Evolutionary conservation across 352 stramenopile genomes (phyloP).

Genomic region (Globisporangium acanthophoron): DNA sequence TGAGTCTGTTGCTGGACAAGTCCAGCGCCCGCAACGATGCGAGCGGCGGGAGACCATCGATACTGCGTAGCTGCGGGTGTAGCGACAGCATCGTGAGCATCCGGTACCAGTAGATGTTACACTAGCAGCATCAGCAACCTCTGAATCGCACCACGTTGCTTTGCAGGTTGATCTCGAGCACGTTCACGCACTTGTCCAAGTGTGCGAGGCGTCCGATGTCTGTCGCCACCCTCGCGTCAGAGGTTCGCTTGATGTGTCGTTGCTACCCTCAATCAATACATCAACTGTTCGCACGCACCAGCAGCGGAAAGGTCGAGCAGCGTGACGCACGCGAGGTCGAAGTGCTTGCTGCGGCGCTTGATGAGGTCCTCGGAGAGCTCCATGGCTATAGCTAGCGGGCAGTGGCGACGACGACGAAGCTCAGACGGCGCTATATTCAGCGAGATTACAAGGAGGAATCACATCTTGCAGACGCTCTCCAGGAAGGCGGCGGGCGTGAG

Average conservation of each 20-base stretch:
- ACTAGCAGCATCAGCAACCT: background rate
- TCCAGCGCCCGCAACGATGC: constrained; percentile 36
- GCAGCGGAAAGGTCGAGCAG: constrained; percentile 54
- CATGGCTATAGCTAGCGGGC: constrained; percentile 19
- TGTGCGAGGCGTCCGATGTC: constrained; percentile 26
- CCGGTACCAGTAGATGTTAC: no score
- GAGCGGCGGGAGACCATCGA: constrained; percentile 43
- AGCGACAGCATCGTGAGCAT: background rate
- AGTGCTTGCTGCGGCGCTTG: constrained; percentile 72
- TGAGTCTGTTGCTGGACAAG: constrained; percentile 41
- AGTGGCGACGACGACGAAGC: background rate
- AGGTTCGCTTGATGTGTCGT: no score
- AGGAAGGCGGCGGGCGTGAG: constrained; percentile 1
- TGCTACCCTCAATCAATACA: background rate
- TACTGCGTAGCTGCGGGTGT: constrained; percentile 26
- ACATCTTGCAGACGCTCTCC: background rate
- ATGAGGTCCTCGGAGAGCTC: constrained; percentile 58
- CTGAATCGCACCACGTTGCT: constrained; percentile 38
- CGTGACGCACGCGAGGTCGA: constrained; percentile 62
- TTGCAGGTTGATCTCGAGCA: constrained; percentile 51
- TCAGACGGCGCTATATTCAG: no score
- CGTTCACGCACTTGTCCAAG: constrained; percentile 42
- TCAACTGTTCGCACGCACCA: constrained; percentile 9
- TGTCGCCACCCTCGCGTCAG: background rate
- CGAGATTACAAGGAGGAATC: background rate